These are phyloP conservation scores for Xylaria sp. DNA, from an alignment of 495 filamentous ascomycete species.

Conservation along the genomic window DNA sequence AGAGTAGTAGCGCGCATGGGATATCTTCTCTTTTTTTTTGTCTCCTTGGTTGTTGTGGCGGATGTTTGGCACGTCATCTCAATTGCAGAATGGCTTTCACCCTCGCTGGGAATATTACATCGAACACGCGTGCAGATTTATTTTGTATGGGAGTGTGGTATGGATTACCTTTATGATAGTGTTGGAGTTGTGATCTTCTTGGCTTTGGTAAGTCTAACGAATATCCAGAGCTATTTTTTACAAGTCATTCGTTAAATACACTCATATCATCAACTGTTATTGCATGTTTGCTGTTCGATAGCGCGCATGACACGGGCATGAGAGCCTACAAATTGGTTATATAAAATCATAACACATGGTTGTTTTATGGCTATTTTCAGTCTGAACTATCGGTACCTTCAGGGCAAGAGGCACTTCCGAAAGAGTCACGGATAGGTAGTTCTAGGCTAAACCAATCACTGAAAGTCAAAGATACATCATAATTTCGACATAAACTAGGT, in stretches of 20 bases:
- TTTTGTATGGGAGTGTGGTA: background rate
- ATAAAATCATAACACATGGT: background rate
- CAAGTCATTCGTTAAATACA: background rate
- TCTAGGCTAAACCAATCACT: no score
- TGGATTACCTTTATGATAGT: background rate
- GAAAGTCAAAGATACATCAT: no score
- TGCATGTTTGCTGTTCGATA: background rate
- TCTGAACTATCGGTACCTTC: background rate
- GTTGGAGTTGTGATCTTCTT: background rate
- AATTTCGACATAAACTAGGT: background rate
- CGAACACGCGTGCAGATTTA: background rate
- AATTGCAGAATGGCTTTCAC: background rate
- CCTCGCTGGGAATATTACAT: background rate
- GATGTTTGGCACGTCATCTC: background rate
- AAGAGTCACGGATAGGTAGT: no score
- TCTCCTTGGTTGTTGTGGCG: background rate
- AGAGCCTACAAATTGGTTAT: background rate
- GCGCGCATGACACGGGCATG: background rate
- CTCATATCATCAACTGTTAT: background rate
- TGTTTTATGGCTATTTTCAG: background rate
- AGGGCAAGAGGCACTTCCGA: background rate
- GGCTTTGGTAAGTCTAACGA: background rate
- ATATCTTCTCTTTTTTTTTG: background rate
- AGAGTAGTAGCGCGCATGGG: background rate
- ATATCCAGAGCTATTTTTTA: background rate